These are phyloP conservation scores for Arthrocladium fulminans DNA, from an alignment of 2,329 filamentous ascomycete genomes.

Conservation along the genomic window DNA sequence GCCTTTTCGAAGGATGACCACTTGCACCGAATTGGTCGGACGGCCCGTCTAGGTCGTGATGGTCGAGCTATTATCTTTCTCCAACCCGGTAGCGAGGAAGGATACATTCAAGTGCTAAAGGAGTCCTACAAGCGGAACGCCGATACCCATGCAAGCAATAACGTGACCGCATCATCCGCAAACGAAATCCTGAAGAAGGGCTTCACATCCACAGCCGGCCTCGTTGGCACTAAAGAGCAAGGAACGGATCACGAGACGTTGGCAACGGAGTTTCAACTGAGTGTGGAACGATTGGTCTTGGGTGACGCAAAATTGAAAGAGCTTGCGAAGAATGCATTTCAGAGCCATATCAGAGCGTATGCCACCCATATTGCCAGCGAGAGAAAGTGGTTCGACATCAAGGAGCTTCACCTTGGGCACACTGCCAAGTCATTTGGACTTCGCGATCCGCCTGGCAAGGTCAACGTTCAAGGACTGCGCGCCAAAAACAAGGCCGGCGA, in stretches of 20 bases:
- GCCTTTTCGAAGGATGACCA: constrained; percentile 91
- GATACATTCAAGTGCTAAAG: constrained; percentile 71
- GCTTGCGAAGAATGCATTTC: constrained; percentile 73
- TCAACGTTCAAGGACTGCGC: constrained; percentile 47
- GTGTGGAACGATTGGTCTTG: constrained; percentile 56
- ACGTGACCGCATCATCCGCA: constrained; percentile 49
- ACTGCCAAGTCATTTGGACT: constrained; percentile 87
- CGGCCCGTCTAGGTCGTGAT: constrained; percentile 80
- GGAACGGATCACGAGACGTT: constrained; percentile 50
- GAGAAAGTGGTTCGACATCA: constrained; percentile 81
- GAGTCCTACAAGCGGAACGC: constrained; percentile 49
- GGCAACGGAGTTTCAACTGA: constrained; percentile 59
- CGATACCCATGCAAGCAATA: constrained; percentile 50
- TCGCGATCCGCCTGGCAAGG: constrained; percentile 77
- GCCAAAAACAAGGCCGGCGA: constrained; percentile 29
- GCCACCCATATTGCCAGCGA: constrained; percentile 86
- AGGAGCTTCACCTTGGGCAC: constrained; percentile 82
- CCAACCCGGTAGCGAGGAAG: constrained; percentile 82
- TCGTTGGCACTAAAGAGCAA: constrained; percentile 16
- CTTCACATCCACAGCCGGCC: constrained; percentile 41
- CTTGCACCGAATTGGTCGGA: constrained; percentile 87
- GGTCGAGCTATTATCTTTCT: constrained; percentile 85
- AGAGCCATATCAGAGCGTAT: constrained; percentile 88
- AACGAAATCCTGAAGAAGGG: constrained; percentile 61
- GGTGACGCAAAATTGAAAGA: constrained; percentile 63